Evolutionary conservation across 2,329 filamentous ascomycete species (phyloP).

Genomic region (Pseudogymnoascus pannorum): DNA sequence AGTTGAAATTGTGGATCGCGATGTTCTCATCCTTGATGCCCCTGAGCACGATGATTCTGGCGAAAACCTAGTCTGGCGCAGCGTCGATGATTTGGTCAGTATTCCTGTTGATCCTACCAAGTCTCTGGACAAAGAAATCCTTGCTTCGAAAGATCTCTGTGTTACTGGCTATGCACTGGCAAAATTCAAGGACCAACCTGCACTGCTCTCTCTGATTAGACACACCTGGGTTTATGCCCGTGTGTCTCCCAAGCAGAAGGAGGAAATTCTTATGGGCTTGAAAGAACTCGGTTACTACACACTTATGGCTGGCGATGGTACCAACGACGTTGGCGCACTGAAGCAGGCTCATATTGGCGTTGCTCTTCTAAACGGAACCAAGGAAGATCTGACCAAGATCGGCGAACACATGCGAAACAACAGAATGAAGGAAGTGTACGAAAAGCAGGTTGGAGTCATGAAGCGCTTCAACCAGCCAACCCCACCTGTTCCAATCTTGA

Average conservation of each 20-base stretch:
- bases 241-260: conserved; percentile 97
- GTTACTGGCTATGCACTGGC: conserved; percentile 89
- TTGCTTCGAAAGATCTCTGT: conserved; percentile 84
- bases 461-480: conserved; percentile 86
- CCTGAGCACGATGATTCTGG: conserved; percentile 82
- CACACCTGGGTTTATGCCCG: conserved; percentile 97
- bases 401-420: conserved; percentile 88
- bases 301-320: conserved; percentile 96
- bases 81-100: conserved; percentile 80
- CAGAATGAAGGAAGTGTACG: conserved; percentile 97
- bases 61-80: conserved; percentile 84
- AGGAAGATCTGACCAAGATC: conserved; percentile 84
- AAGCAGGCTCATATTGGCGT: conserved; percentile 98
- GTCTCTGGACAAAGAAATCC: conserved; percentile 71
- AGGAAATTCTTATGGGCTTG: conserved; percentile 92
- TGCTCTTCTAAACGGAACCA: conserved; percentile 88
- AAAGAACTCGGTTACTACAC: conserved; percentile 98
- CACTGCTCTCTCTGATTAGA: conserved; percentile 69
- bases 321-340: conserved; percentile 93
- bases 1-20: conserved; percentile 95
- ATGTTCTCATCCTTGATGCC: conserved; percentile 88
- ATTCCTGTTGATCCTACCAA: conserved; percentile 80
- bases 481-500: conserved; percentile 85
- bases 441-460: conserved; percentile 92
- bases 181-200: conserved; percentile 77